These are phyloP conservation scores for Penicillium cinerascens DNA, from an alignment of 495 filamentous ascomycete species.

Conservation along the genomic window DNA sequence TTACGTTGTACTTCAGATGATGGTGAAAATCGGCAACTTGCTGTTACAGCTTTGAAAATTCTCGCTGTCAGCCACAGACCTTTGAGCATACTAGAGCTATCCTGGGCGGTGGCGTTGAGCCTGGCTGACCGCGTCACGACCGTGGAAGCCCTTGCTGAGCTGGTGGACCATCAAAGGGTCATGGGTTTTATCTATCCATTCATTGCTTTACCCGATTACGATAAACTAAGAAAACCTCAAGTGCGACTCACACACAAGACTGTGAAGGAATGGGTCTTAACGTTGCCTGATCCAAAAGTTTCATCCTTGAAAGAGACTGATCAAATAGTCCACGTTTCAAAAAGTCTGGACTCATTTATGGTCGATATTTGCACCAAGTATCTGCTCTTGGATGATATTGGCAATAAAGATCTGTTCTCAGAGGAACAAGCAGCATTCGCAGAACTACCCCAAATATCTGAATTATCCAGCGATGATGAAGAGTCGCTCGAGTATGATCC, in stretches of 20 bases:
- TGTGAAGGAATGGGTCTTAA: slow-evolving; percentile 24
- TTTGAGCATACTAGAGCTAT: slow-evolving; percentile 24
- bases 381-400: slow-evolving; percentile 27
- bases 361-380: slow-evolving; percentile 24
- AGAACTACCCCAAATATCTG: slow-evolving; percentile 16
- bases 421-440: slow-evolving; percentile 19
- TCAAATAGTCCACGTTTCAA: not conserved
- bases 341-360: slow-evolving; percentile 17
- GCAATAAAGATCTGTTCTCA: slow-evolving; percentile 16
- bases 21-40: not conserved
- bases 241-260: slow-evolving; percentile 25
- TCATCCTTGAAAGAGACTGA: no score
- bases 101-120: slow-evolving; percentile 20
- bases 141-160: slow-evolving; percentile 13
- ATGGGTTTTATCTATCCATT: slow-evolving; percentile 27
- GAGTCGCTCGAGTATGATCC: slow-evolving; percentile 12
- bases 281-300: no score
- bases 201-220: slow-evolving; percentile 18
- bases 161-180: slow-evolving; percentile 26
- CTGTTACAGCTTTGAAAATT: slow-evolving; percentile 18
- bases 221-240: slow-evolving; percentile 19
- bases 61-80: slow-evolving; percentile 18
- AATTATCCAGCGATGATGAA: slow-evolving; percentile 12
- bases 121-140: slow-evolving; percentile 3
- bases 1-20: not conserved